Evolutionary conservation across 257 asterid genomes (phyloP).

Genomic region (Gynochthodes officinalis): DNA sequence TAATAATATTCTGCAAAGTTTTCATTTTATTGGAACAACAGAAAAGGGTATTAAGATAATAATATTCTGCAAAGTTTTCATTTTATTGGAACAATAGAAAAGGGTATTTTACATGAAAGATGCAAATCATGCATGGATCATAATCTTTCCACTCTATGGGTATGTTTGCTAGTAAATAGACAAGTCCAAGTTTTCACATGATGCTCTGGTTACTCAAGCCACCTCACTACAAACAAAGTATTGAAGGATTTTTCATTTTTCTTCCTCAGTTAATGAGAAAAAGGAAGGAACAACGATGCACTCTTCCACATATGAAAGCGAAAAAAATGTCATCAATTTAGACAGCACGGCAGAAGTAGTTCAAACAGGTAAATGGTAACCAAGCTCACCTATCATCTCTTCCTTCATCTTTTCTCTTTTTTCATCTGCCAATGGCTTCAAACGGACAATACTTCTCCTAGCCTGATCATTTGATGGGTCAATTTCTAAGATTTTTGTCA

Average conservation of each 20-base stretch:
- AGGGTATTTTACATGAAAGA: no score
- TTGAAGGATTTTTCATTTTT: neutral
- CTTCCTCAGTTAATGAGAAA: neutral
- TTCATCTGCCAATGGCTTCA: constrained; percentile 91
- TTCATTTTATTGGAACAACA: no score
- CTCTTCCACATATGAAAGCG: neutral
- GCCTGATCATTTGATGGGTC: constrained; percentile 81
- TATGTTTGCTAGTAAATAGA: neutral
- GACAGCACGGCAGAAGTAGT: neutral
- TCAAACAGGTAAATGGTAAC: neutral
- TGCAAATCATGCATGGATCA: no score
- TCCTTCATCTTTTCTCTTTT: constrained; percentile 98
- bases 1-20: neutral
- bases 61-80: neutral
- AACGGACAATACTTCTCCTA: constrained; percentile 64
- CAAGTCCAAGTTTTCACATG: neutral
- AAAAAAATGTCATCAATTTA: neutral
- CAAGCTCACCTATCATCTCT: constrained; percentile 88
- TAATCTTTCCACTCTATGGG: neutral
- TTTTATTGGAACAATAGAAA: no score
- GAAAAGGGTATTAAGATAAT: neutral
- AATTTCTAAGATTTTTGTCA: constrained; percentile 75
- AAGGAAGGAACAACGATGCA: neutral
- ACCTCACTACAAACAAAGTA: neutral
- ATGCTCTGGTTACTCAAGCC: neutral